Percentiles rank a stretch among this genome's conserved stretches.
phyloP scores from a whole-genome alignment of 179 eudicot species.

The Vitellaria paradoxa region DNA sequence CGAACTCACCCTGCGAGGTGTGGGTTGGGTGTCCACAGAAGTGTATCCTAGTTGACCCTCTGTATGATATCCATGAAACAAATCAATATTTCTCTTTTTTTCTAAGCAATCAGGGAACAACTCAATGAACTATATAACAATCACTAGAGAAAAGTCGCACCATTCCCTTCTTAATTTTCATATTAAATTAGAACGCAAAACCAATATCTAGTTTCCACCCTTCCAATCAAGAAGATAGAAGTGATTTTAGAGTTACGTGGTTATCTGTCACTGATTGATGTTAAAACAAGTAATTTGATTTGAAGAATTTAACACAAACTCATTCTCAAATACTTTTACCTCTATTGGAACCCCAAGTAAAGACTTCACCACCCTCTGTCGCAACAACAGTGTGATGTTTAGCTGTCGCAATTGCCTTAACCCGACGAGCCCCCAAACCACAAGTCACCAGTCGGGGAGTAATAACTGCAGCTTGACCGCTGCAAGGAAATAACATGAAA shows the following conservation, averaged over 20 bases:
- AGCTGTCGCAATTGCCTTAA: constrained; percentile 92
- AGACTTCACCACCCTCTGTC: constrained; percentile 92
- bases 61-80: constrained; percentile 26
- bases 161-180: not conserved
- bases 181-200: not conserved
- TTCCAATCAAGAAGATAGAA: not conserved
- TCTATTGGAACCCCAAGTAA: constrained; percentile 99
- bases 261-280: not conserved
- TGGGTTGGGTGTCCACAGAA: constrained; percentile 94
- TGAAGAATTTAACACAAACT: constrained; percentile 1
- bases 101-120: not conserved
- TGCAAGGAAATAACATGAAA: constrained; percentile 31
- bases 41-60: constrained; percentile 99
- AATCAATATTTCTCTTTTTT: not conserved
- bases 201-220: not conserved
- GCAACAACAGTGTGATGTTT: constrained; percentile 96
- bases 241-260: not conserved
- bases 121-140: not conserved
- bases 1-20: constrained; percentile 89
- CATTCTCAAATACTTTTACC: constrained; percentile 41
- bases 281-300: not conserved
- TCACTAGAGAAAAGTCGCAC: not conserved
- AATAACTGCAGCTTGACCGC: constrained; percentile 99
- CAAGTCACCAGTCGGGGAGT: constrained; percentile 85
- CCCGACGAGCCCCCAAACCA: constrained; percentile 91